These are phyloP conservation scores for Chenopodium album DNA, from an alignment of 148 eudicot genomes.

Conservation along the genomic window DNA sequence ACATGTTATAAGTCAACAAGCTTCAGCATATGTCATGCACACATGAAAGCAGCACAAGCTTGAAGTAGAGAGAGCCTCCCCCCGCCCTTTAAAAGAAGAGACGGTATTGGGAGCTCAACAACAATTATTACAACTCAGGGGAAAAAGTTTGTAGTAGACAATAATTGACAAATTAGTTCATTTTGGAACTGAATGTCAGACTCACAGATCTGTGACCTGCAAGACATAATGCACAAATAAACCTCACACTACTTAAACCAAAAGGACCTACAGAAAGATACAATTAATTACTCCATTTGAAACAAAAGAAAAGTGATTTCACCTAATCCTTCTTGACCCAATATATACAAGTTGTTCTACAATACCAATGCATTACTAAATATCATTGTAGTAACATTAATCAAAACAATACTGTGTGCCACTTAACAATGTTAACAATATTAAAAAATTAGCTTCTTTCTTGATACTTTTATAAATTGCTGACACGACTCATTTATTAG, in stretches of 20 bases:
- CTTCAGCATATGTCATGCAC: neutral
- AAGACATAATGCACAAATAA: constrained; percentile 1
- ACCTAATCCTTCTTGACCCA: too few species aligned
- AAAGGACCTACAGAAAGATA: neutral
- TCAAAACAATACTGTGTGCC: neutral
- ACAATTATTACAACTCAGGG: neutral
- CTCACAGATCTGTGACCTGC: constrained; percentile 16
- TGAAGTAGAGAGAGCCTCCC: neutral
- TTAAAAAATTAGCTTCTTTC: too few species aligned
- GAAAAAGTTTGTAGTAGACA: neutral
- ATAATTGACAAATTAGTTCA: neutral
- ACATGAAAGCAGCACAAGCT: neutral
- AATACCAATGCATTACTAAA: neutral
- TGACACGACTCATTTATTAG: neutral
- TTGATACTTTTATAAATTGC: neutral
- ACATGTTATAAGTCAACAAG: neutral
- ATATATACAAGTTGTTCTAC: neutral
- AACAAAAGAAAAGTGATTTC: neutral
- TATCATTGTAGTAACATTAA: neutral
- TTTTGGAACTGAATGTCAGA: constrained; percentile 5
- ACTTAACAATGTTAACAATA: too few species aligned
- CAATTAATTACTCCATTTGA: neutral
- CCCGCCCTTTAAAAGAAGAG: neutral
- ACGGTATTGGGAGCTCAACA: neutral
- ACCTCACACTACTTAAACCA: neutral